Evolutionary conservation across 805 yeast genomes (phyloP), one percentile per base, ranked within the genome.

Genomic region (Myxozyma melibiosi): DNA sequence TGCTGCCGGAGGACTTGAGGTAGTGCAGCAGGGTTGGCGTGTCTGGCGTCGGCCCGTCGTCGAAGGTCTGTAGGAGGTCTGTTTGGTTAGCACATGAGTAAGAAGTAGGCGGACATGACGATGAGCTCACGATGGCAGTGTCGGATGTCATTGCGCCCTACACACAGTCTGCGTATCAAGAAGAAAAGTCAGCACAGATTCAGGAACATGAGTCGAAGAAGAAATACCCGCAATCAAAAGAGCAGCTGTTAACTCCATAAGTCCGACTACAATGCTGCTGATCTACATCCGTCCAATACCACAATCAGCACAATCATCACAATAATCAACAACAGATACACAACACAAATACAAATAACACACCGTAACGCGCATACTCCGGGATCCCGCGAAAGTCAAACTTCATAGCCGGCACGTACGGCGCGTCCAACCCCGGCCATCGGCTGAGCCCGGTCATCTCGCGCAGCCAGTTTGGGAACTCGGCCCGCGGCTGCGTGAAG

Each of bases 31-130:
- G 76, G 43, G 76, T 77, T 3, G 80, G 74, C 0, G 97, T 91
- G 20, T 82, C 78, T 0, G 82, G 82, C 0, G 91, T 80, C 1
- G 98, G 98, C 0, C 98, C 98, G 71, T 92, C 98, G 71, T 92
- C 98, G 72, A 92, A 92, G 0, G 96, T 85, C 73, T 92, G 98
- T 0, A 91, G 83, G 39, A 92, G 75, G 44, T 76, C 59, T 55
- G 24, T n/a, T 18, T 14, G 7, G 42, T 25, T 22, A 50, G 45
- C 24, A n/a, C 11, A 20, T 18, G n/a, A n/a, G 3, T 2, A 2
- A 6, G 40, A 31, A 24, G 27, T 30, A 20, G 28, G 14, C n/a
- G n/a, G n/a, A n/a, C n/a, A 13, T 11, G n/a, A 28, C 3, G 9
- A 18, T 11, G 14, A 3, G 30, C 61, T 14, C 39, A 58, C 62